Conservation (phyloP, 2,329 filamentous ascomycete species). For the Sclerotinia minor region DNA sequence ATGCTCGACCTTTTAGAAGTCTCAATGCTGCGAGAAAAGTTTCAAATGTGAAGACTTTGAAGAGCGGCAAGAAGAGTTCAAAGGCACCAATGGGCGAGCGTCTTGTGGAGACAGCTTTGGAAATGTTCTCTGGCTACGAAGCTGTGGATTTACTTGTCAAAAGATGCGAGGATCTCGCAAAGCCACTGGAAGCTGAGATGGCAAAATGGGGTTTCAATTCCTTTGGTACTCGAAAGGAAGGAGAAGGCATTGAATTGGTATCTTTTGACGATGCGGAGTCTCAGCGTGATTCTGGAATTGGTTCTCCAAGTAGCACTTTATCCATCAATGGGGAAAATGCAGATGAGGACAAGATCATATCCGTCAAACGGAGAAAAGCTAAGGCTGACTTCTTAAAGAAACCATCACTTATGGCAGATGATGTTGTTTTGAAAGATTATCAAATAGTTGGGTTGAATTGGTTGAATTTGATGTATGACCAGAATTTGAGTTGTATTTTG, state of each 20-base stretch:
- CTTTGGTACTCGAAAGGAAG: conserved; percentile 58
- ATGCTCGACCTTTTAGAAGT: conserved; percentile 70
- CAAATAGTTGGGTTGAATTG: conserved; percentile 94
- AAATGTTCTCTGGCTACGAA: conserved; percentile 77
- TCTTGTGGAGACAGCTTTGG: conserved; percentile 64
- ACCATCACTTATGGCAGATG: conserved; percentile 73
- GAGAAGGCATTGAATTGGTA: conserved; percentile 56
- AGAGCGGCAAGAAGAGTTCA: conserved; percentile 51
- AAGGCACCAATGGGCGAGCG: conserved; percentile 61
- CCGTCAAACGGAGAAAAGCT: conserved; percentile 32
- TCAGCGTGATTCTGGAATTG: conserved; percentile 65
- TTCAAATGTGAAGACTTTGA: conserved; percentile 50
- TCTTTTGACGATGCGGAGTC: conserved; percentile 45
- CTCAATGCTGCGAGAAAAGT: conserved; percentile 68
- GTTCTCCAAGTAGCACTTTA: conserved; percentile 54
- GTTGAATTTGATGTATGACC: conserved; percentile 80
- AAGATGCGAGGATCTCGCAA: conserved; percentile 71
- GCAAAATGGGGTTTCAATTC: conserved; percentile 67
- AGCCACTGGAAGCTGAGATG: conserved; percentile 64
- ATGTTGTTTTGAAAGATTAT: conserved; percentile 84
- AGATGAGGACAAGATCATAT: conserved; percentile 47
- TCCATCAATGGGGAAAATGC: conserved; percentile 44
- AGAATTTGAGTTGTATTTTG: conserved; percentile 81
- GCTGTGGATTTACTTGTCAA: conserved; percentile 81
- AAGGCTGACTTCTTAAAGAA: conserved; percentile 48